These are phyloP conservation scores for Jamesozyma piceae DNA, from an alignment of 805 yeast genomes.

Conservation along the genomic window DNA sequence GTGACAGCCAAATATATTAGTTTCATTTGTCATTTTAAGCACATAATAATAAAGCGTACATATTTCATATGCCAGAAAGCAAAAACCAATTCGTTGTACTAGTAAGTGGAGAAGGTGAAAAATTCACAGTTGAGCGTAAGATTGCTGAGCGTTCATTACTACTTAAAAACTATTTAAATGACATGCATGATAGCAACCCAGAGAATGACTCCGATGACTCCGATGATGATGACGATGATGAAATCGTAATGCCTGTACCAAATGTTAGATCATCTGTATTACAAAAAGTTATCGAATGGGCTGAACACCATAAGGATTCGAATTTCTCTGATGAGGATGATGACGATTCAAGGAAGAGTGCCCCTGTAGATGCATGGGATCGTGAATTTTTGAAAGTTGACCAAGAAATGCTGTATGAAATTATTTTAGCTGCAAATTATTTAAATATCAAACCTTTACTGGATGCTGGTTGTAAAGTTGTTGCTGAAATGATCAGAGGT, in stretches of 20 bases:
- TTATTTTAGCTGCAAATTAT: conserved; percentile 73
- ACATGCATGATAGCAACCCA: conserved; percentile 49
- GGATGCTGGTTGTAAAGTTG: conserved; percentile 72
- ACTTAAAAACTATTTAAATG: conserved; percentile 79
- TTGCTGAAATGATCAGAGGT: conserved; percentile 76
- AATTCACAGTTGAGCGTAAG: conserved; percentile 63
- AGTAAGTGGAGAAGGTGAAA: conserved; percentile 73
- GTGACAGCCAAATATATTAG: too few relatives aligned
- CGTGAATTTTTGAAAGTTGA: conserved; percentile 88
- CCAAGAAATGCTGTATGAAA: conserved; percentile 79
- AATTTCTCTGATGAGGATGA: conserved; percentile 72
- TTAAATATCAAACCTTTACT: conserved; percentile 64
- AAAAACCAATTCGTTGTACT: conserved; percentile 35
- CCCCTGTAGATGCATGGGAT: conserved; percentile 94
- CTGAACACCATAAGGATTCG: conserved; percentile 84
- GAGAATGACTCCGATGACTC: conserved; percentile 33
- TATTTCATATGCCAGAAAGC: conserved; percentile 5
- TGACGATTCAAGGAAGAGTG: conserved; percentile 76
- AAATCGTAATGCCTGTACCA: conserved; percentile 78
- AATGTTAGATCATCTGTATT: conserved; percentile 81
- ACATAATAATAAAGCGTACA: too few relatives aligned
- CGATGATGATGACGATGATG: conserved; percentile 40
- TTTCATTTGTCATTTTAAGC: too few relatives aligned
- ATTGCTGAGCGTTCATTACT: conserved; percentile 82
- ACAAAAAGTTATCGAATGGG: conserved; percentile 90